Conservation (phyloP, 345 rosid genomes). For the Nephelium lappaceum region DNA sequence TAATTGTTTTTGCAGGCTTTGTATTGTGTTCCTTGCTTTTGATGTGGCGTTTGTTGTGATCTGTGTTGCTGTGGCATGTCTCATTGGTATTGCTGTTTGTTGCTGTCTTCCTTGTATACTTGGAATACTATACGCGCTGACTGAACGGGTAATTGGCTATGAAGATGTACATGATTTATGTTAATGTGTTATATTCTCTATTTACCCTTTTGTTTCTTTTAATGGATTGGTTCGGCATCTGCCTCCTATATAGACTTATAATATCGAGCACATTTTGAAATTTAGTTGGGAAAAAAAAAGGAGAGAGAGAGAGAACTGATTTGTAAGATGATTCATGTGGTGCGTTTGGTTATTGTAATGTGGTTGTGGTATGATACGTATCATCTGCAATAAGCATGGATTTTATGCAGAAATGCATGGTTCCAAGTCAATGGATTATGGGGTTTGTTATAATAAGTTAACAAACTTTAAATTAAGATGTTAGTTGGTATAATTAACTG, state of each 20-base stretch:
- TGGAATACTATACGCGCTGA: constrained; percentile 76
- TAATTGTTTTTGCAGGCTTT: constrained; percentile 62
- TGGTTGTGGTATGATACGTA: background rate
- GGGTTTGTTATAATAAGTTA: background rate
- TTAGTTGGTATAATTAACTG: background rate
- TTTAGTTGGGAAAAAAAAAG: background rate
- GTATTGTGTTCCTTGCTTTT: constrained; percentile 79
- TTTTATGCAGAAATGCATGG: background rate
- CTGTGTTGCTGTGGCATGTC: constrained; percentile 72
- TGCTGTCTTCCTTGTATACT: constrained; percentile 95
- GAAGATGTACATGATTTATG: background rate
- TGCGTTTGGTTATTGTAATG: background rate
- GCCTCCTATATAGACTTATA: background rate
- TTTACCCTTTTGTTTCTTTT: background rate
- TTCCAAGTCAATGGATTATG: background rate
- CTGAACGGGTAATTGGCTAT: constrained; percentile 63
- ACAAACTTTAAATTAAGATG: background rate
- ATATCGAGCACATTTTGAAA: background rate
- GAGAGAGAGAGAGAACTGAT: background rate
- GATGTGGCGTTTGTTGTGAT: constrained; percentile 81
- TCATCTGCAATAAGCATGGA: background rate
- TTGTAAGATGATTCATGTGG: background rate
- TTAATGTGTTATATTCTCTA: background rate
- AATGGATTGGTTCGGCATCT: background rate
- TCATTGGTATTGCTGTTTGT: constrained; percentile 87